Conservation (phyloP, 495 filamentous ascomycete species). For the Neurospora sp. region DNA sequence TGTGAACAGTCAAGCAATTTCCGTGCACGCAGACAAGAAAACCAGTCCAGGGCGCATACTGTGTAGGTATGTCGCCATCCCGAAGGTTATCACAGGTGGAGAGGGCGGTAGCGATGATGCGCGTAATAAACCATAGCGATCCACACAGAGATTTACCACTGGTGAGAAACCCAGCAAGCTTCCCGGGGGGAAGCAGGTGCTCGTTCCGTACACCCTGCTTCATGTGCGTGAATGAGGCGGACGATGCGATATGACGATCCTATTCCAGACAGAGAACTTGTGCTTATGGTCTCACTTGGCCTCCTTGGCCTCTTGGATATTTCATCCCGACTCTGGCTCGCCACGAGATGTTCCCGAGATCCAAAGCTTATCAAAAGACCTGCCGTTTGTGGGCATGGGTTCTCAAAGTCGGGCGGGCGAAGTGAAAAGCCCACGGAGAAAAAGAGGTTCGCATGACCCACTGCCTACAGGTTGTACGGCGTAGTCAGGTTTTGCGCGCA, state of each 20-base stretch:
- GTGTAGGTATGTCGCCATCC: background rate
- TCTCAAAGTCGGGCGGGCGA: background rate
- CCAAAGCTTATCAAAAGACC: background rate
- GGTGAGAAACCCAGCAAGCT: background rate
- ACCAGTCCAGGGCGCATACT: background rate
- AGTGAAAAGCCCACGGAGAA: background rate
- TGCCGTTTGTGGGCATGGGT: background rate
- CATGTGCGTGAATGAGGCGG: background rate
- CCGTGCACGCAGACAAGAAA: background rate
- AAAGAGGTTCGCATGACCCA: background rate
- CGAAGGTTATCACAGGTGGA: background rate
- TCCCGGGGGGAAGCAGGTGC: background rate
- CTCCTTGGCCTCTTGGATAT: background rate
- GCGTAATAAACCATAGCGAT: background rate
- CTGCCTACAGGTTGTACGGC: background rate
- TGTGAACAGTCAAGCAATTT: background rate
- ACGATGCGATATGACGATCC: background rate
- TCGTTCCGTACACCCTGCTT: background rate
- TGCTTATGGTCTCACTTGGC: background rate
- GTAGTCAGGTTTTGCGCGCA: background rate
- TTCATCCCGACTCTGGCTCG: background rate
- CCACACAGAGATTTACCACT: background rate
- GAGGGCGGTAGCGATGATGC: background rate
- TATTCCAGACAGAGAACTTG: background rate
- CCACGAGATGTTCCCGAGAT: background rate